Percentiles rank a stretch among this genome's conserved stretches.
Evolutionary conservation across 306 rosid species (phyloP).

Genomic region (Hippophae gyantsensis): DNA sequence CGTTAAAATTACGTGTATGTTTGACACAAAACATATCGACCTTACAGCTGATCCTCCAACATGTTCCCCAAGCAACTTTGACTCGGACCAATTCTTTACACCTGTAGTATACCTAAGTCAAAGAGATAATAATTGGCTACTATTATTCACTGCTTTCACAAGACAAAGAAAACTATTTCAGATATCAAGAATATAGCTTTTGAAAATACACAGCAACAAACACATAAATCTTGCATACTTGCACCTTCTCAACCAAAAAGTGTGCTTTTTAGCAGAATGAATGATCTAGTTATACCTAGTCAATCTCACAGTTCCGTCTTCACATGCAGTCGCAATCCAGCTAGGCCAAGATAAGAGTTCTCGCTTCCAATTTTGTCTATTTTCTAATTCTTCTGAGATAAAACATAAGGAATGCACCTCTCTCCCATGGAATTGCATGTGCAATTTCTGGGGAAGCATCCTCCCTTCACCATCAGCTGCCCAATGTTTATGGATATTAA

Average conservation of each 20-base stretch:
- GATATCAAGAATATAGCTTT: no score
- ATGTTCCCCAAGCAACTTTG: constrained; percentile 93
- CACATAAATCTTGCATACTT: no score
- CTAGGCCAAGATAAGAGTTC: constrained; percentile 36
- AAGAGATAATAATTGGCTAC: not conserved
- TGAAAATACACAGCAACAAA: no score
- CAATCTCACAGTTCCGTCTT: constrained; percentile 94
- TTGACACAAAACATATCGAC: constrained; percentile 69
- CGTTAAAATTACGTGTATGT: constrained; percentile 43
- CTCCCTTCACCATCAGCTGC: constrained; percentile 32
- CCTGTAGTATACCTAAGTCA: constrained; percentile 62
- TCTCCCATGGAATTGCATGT: constrained; percentile 92
- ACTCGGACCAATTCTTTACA: constrained; percentile 57
- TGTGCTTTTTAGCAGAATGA: constrained; percentile 5
- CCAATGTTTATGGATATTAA: constrained; percentile 64
- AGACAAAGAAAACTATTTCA: no score
- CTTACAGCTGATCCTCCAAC: constrained; percentile 98
- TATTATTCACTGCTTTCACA: no score
- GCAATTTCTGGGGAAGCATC: constrained; percentile 65
- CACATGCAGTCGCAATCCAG: constrained; percentile 91
- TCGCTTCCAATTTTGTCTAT: constrained; percentile 25
- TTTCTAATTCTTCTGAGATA: constrained; percentile 34
- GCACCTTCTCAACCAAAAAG: not conserved
- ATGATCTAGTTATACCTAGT: constrained; percentile 50
- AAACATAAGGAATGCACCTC: constrained; percentile 91